Evolutionary conservation across 2,329 filamentous ascomycete genomes (phyloP).

Genomic region (Penicillium olsonii): DNA sequence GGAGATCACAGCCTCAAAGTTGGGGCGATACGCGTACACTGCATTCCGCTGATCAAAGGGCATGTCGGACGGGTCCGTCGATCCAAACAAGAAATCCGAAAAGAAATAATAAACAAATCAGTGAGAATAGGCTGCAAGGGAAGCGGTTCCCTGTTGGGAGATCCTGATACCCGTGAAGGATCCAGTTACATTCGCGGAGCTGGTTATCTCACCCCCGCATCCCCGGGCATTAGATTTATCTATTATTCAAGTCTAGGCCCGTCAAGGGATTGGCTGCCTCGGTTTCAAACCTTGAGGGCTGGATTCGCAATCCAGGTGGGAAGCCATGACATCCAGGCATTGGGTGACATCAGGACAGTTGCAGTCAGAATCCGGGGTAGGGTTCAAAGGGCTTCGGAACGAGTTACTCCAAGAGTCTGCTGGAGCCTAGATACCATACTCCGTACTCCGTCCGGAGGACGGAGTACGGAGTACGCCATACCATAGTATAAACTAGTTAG

Average conservation of each 20-base stretch:
- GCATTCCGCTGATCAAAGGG: constrained; percentile 4
- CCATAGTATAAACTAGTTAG: too few relatives aligned
- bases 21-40: constrained; percentile 1
- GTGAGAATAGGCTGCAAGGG: too few relatives aligned
- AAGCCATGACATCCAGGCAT: too few relatives aligned
- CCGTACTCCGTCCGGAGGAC: not conserved
- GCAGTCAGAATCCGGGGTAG: constrained; percentile 10
- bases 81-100: constrained; percentile 5
- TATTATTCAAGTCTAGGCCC: constrained; percentile 4
- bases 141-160: not conserved
- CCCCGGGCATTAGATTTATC: not conserved
- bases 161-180: not conserved
- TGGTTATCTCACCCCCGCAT: constrained; percentile 1
- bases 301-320: not conserved
- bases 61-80: constrained; percentile 11
- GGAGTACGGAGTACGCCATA: too few relatives aligned
- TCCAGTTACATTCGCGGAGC: not conserved
- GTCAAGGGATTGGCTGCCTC: not conserved
- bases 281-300: not conserved
- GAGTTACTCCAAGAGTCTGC: too few relatives aligned
- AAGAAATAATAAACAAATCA: too few relatives aligned
- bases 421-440: too few relatives aligned
- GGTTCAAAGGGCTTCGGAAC: not conserved
- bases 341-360: not conserved
- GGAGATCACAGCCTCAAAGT: not conserved